Percentiles rank a stretch among this genome's conserved stretches.
Evolutionary conservation across 148 eudicot species (phyloP).

Genomic region (Fallopia convolvulus): DNA sequence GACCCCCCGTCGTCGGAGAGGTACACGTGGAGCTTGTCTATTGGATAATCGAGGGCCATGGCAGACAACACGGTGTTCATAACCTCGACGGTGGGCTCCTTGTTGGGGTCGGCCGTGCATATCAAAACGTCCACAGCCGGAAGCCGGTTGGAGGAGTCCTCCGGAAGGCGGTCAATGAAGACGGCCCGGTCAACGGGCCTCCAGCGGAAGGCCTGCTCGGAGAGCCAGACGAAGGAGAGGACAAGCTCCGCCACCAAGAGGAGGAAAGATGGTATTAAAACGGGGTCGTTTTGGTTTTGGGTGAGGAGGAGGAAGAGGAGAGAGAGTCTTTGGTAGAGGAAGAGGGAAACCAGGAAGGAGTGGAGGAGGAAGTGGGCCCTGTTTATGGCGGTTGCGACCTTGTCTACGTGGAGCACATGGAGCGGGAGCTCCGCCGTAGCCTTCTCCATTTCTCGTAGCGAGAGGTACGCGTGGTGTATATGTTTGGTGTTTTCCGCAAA

Average conservation of each 20-base stretch:
- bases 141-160: not conserved
- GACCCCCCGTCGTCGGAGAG: slow-evolving; percentile 31
- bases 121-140: slow-evolving; percentile 30
- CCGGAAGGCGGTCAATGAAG: slow-evolving; percentile 17
- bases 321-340: not conserved
- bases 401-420: slow-evolving; percentile 18
- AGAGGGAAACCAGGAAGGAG: not conserved
- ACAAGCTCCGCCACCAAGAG: slow-evolving; percentile 21
- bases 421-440: not conserved
- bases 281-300: slow-evolving; percentile 18
- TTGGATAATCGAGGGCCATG: slow-evolving; percentile 35
- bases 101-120: slow-evolving; percentile 29
- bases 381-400: slow-evolving; percentile 4
- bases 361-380: slow-evolving; percentile 14
- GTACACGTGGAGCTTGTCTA: slow-evolving; percentile 26
- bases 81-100: slow-evolving; percentile 27
- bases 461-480: not conserved
- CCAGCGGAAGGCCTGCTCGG: slow-evolving; percentile 22
- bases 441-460: not conserved
- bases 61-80: slow-evolving; percentile 38
- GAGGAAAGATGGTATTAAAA: slow-evolving; percentile 9
- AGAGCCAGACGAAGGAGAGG: slow-evolving; percentile 23
- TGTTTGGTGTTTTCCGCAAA: not conserved
- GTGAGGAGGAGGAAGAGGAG: not conserved
- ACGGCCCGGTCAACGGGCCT: slow-evolving; percentile 15